Conservation (phyloP, 169 alveolate species). For the Plasmodium ovale region DNA sequence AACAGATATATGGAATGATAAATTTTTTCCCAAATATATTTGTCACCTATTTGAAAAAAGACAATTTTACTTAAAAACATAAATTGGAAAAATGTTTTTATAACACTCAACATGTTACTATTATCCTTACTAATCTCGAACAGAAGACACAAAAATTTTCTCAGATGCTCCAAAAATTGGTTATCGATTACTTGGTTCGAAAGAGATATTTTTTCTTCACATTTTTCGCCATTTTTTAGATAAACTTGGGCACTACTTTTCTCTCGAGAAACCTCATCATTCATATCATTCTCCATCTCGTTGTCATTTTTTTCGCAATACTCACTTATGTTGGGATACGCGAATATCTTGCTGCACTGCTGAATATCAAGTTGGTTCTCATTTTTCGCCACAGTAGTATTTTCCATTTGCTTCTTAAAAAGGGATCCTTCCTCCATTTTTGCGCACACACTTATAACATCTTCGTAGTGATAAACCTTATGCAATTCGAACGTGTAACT, state of each 20-base stretch:
- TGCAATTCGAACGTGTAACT: slow-evolving; percentile 14
- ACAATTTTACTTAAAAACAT: slow-evolving; percentile 43
- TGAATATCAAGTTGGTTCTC: not conserved
- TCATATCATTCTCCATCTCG: too few relatives aligned
- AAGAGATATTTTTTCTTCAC: too few relatives aligned
- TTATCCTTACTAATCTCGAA: slow-evolving; percentile 45
- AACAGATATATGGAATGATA: slow-evolving; percentile 36
- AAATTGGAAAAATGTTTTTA: slow-evolving; percentile 60
- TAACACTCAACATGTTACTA: slow-evolving; percentile 23
- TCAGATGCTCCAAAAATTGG: slow-evolving; percentile 5
- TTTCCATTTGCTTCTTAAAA: not conserved
- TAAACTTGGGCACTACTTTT: not conserved
- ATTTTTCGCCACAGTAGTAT: not conserved
- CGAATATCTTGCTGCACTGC: not conserved
- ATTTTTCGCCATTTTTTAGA: not conserved
- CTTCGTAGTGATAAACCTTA: slow-evolving; percentile 18
- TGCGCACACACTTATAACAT: not conserved
- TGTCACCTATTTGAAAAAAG: slow-evolving; percentile 37
- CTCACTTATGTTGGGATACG: not conserved
- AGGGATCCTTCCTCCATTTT: slow-evolving; percentile 1
- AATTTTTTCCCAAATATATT: slow-evolving; percentile 42
- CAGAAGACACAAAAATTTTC: slow-evolving; percentile 41
- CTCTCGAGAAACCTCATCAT: not conserved
- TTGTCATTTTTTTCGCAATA: not conserved
- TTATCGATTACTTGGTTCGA: too few relatives aligned